phyloP scores from a whole-genome alignment of 257 asterid species.

The Handroanthus guayacan region DNA sequence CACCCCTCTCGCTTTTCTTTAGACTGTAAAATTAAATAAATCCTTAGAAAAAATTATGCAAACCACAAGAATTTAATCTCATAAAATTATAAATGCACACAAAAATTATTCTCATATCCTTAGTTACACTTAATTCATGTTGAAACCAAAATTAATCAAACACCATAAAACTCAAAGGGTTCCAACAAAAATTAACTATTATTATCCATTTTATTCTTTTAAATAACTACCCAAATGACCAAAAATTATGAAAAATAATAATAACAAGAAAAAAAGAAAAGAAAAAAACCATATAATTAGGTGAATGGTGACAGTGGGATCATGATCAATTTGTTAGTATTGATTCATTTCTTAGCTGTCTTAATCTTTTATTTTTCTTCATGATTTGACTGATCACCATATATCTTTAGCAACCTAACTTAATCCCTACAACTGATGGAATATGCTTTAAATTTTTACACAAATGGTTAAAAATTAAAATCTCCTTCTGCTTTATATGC shows the following conservation, averaged over 20 bases:
- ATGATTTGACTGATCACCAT: constrained; percentile 45
- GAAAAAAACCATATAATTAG: neutral
- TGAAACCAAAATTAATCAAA: too few species aligned
- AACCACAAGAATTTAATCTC: neutral
- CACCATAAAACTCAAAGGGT: neutral
- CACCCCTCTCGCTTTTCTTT: neutral
- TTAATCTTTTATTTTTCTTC: neutral
- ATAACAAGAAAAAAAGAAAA: neutral
- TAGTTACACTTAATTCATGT: neutral
- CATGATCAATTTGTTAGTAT: constrained; percentile 44
- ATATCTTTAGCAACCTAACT: constrained; percentile 32
- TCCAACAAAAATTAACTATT: neutral
- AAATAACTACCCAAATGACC: neutral
- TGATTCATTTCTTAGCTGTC: constrained; percentile 36
- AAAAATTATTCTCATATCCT: neutral
- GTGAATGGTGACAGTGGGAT: constrained; percentile 34
- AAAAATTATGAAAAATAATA: neutral
- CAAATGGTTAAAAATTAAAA: constrained; percentile 34
- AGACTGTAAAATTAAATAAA: too few species aligned
- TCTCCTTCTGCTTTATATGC: constrained; percentile 32
- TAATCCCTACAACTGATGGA: constrained; percentile 40
- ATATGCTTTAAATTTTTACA: constrained; percentile 39
- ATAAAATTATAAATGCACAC: neutral
- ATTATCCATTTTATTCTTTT: neutral
- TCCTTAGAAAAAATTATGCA: neutral